phyloP scores from a whole-genome alignment of 2,329 filamentous ascomycete genomes.

The Saccharata proteae region DNA sequence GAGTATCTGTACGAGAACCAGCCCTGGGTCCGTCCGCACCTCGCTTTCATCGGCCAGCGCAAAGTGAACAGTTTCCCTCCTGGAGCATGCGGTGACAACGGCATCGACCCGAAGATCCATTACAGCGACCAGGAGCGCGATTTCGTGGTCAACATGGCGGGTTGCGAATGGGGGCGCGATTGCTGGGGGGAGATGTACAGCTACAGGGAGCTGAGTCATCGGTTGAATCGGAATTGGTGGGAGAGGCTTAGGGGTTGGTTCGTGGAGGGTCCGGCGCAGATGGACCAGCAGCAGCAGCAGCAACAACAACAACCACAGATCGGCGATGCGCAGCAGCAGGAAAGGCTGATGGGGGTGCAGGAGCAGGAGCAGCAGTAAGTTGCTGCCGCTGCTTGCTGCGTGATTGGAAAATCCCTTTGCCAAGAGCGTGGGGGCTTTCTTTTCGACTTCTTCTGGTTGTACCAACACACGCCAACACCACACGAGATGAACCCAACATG shows the following conservation, averaged over 20 bases:
- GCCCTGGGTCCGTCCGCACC: slow-evolving; percentile 81
- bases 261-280: too few relatives aligned
- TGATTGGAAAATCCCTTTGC: too few relatives aligned
- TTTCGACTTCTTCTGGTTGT: too few relatives aligned
- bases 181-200: slow-evolving; percentile 98
- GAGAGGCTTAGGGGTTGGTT: slow-evolving; percentile 47
- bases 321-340: too few relatives aligned
- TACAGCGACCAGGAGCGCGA: slow-evolving; percentile 78
- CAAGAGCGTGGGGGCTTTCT: too few relatives aligned
- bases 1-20: slow-evolving; percentile 86
- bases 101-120: slow-evolving; percentile 65
- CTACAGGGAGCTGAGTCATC: slow-evolving; percentile 83
- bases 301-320: too few relatives aligned
- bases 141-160: slow-evolving; percentile 96
- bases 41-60: slow-evolving; percentile 81
- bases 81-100: slow-evolving; percentile 73
- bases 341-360: too few relatives aligned
- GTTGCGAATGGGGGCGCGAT: slow-evolving; percentile 91
- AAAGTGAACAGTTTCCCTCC: slow-evolving; percentile 90
- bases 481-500: too few relatives aligned
- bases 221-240: slow-evolving; percentile 74
- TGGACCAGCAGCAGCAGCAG: too few relatives aligned
- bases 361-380: too few relatives aligned
- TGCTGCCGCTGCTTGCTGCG: too few relatives aligned
- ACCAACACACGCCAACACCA: too few relatives aligned